Evolutionary conservation across 2,329 filamentous ascomycete species (phyloP), one percentile per base, ranked within the genome.

Genomic region (Fusarium sp.): DNA sequence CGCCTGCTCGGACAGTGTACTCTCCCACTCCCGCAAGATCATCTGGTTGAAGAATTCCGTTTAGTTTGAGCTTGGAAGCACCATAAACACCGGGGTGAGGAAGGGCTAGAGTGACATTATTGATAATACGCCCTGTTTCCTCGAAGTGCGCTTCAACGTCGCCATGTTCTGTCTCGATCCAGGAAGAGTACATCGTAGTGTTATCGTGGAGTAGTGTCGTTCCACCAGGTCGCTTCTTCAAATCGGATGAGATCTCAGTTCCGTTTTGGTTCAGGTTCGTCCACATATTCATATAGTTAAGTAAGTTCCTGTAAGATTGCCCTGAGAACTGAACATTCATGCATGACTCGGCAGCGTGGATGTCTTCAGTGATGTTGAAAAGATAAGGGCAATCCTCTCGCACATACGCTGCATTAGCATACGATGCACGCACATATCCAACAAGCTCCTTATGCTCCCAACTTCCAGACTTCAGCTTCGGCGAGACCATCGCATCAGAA

Each of bases 21-120:
- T 91, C 88, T 17, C 93, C 93, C 14, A 93, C 86, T 0, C 92
- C 92, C 2, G 84, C 86, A 17, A 91, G 83, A 26, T 91, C 89
- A 12, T 86, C 84, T 0, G 94, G 93, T 75, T 96, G 93, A 14
- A 93, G 81, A 36, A 96, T 93, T 0, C 83, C 80, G 76, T 96
- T 96, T 14, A 82, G 79, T 0, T 85, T 81, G 73, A 92, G 85
- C 14, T 85, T 87, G 0, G 92, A 90, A 2, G 93, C 93, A 18
- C 85, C 81, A 39, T 92, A 90, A 0, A 96, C 86, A 0, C 91
- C 84, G 8, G 90, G 85, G 75, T 96, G 94, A 0, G 94, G 94
- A 87, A 95, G 92, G 0, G 93, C 92, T 73, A 95, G 85, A 0
- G 92, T 93, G 33, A 94, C 89, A 72, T 95, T 95, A 79, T 95